Evolutionary conservation across 2,329 filamentous ascomycete genomes (phyloP), one percentile per base, ranked within the genome.

Genomic region (Diaporthe sp.): DNA sequence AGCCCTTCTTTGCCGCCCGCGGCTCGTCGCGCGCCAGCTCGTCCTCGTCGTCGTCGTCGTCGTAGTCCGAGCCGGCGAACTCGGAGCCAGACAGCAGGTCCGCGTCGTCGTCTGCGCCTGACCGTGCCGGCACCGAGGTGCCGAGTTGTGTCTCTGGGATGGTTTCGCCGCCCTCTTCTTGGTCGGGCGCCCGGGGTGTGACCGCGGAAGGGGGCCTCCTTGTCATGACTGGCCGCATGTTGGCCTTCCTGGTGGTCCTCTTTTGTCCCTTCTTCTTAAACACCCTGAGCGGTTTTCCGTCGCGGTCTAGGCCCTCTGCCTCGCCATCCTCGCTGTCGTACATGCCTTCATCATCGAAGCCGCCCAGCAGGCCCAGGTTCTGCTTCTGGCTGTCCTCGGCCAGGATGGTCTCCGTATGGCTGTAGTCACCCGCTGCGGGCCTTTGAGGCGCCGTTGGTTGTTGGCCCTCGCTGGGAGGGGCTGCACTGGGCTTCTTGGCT

Each of bases 251-350:
- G 4, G 94, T 96, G 73, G 94, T 95, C 76, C 94, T 88, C 86
- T 97, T 97, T 82, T 94, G 90, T 0, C 94, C 94, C 86, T 94
- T 94, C 89, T 97, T 97, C 88, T 96, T 96, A 87, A 90, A 96
- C 1, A 90, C 84, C 72, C 88, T 90, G 51, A 92, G 82, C 3
- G 92, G 92, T 77, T 89, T 87, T 2, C 91, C 91, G 79, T 91
- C 85, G n/a, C 86, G 86, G 71, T 86, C 90, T 17, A 88, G 74
- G 28, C 78, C 77, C n/a, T 83, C 81, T 0, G 86, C 84, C 2
- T 89, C 88, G n/a, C 90, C 88, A 4, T 85, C 85, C 1, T 85
- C 83, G 77, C 89, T 89, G 81, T 93, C 91, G 79, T 90, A 89
- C 75, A 87, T 79, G 10, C 80, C 87, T 79, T 93, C 92, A 74